Conservation (phyloP, 2,329 filamentous ascomycete genomes). For the Gaeumannomyces tritici region DNA sequence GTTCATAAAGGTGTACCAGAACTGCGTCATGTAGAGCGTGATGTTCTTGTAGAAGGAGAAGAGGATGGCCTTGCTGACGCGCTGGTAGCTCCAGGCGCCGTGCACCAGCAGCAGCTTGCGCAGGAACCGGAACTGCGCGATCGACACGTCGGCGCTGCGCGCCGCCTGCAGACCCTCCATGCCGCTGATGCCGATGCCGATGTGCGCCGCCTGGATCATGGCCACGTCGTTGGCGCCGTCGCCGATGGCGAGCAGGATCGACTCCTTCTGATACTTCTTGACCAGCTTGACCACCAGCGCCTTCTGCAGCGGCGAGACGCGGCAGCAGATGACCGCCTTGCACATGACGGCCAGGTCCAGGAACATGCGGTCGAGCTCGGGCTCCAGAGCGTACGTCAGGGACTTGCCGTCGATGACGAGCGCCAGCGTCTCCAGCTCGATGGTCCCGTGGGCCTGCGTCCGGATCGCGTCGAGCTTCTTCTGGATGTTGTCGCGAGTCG, state of each 20-base stretch:
- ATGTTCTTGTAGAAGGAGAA: slow-evolving; percentile 99
- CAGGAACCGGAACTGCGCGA: slow-evolving; percentile 90
- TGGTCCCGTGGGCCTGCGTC: slow-evolving; percentile 66
- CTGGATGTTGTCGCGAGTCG: slow-evolving; percentile 77
- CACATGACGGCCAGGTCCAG: slow-evolving; percentile 89
- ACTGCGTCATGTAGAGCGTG: slow-evolving; percentile 96
- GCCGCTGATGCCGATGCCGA: slow-evolving; percentile 94
- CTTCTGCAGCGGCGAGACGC: slow-evolving; percentile 94
- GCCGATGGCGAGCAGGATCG: slow-evolving; percentile 88
- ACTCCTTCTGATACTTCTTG: slow-evolving; percentile 81
- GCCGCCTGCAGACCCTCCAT: slow-evolving; percentile 95
- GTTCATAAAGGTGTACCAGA: slow-evolving; percentile 99
- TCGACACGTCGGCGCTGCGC: slow-evolving; percentile 88
- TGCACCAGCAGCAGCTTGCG: slow-evolving; percentile 92
- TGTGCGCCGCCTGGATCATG: slow-evolving; percentile 98
- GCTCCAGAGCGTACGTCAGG: slow-evolving; percentile 84
- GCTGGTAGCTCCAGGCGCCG: slow-evolving; percentile 94
- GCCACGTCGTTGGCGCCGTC: slow-evolving; percentile 99
- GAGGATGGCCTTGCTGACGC: slow-evolving; percentile 91
- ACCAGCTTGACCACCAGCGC: slow-evolving; percentile 96
- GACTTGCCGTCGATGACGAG: slow-evolving; percentile 95
- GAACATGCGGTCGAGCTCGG: slow-evolving; percentile 87
- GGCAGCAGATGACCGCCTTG: slow-evolving; percentile 97
- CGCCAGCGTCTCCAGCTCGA: slow-evolving; percentile 79
- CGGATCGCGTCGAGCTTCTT: slow-evolving; percentile 91